phyloP scores from a whole-genome alignment of 2,329 filamentous ascomycete species.

The Pestalotiopsis sp. region DNA sequence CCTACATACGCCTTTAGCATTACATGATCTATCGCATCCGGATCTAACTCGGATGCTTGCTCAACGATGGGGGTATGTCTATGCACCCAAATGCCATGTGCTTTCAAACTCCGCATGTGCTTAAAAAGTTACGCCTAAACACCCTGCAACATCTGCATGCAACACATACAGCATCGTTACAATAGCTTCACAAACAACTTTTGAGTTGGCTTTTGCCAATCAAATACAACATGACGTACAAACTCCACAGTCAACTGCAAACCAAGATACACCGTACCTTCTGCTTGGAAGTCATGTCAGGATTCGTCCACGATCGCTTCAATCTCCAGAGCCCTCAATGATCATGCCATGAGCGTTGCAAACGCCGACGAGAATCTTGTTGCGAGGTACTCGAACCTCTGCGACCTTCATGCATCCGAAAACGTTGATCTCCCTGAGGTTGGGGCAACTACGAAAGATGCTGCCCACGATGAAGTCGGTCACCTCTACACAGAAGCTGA shows the following conservation, averaged over 20 bases:
- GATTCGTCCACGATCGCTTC: background rate
- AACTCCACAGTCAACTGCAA: background rate
- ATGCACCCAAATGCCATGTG: no score
- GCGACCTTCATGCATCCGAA: conserved; percentile 66
- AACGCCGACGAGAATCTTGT: conserved; percentile 44
- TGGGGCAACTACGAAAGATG: conserved; percentile 67
- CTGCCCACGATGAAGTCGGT: conserved; percentile 66
- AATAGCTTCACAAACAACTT: no score
- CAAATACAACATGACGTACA: background rate
- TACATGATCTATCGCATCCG: no score
- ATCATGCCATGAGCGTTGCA: conserved; percentile 45
- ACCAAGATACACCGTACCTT: background rate
- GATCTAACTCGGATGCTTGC: no score
- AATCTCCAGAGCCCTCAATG: conserved; percentile 39
- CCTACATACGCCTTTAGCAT: no score
- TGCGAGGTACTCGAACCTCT: conserved; percentile 41
- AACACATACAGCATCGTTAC: no score
- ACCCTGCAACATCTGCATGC: no score
- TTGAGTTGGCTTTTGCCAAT: background rate
- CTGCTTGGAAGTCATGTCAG: background rate
- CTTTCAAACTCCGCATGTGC: no score
- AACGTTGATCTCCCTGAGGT: conserved; percentile 60
- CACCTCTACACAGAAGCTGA: conserved; percentile 74
- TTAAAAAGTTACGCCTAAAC: no score
- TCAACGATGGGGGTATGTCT: no score